phyloP scores from a whole-genome alignment of 805 yeast species.

The Starmera dryadoides region DNA sequence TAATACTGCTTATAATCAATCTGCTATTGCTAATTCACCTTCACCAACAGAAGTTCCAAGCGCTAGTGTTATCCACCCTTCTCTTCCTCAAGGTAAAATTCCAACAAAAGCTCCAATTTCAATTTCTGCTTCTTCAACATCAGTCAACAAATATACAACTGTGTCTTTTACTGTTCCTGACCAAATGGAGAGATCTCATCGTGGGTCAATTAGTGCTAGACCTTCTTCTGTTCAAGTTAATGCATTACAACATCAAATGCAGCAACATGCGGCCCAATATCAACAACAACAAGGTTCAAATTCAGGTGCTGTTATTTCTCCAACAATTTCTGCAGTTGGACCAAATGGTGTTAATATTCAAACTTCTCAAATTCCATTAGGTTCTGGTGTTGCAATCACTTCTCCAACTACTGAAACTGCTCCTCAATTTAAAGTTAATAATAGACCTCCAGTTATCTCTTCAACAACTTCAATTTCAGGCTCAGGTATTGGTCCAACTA shows the following conservation, averaged over 20 bases:
- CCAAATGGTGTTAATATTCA: background rate
- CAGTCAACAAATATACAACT: slow-evolving; percentile 13
- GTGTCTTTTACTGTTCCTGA: slow-evolving; percentile 44
- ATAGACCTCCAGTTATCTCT: background rate
- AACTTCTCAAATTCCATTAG: background rate
- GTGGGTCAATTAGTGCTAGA: slow-evolving; percentile 52
- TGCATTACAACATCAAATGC: slow-evolving; percentile 10
- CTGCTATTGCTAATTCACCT: background rate
- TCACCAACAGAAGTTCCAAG: background rate
- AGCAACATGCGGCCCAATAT: slow-evolving; percentile 7
- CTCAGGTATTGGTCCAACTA: too few species aligned
- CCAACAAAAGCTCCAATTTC: background rate
- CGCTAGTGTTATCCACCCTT: background rate
- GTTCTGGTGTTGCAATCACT: background rate
- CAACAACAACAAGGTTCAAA: slow-evolving; percentile 4
- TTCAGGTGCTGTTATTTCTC: background rate
- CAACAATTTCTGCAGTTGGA: slow-evolving; percentile 5
- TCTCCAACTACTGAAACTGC: too few species aligned
- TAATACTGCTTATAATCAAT: background rate
- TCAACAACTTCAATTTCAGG: background rate
- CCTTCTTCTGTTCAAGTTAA: slow-evolving; percentile 34
- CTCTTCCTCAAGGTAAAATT: background rate
- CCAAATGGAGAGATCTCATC: slow-evolving; percentile 33
- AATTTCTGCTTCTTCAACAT: slow-evolving; percentile 1
- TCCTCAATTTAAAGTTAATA: too few species aligned